Evolutionary conservation across 768 basidiomycete species (phyloP), one percentile per base, ranked within the genome.

Genomic region (Asterophora parasitica): DNA sequence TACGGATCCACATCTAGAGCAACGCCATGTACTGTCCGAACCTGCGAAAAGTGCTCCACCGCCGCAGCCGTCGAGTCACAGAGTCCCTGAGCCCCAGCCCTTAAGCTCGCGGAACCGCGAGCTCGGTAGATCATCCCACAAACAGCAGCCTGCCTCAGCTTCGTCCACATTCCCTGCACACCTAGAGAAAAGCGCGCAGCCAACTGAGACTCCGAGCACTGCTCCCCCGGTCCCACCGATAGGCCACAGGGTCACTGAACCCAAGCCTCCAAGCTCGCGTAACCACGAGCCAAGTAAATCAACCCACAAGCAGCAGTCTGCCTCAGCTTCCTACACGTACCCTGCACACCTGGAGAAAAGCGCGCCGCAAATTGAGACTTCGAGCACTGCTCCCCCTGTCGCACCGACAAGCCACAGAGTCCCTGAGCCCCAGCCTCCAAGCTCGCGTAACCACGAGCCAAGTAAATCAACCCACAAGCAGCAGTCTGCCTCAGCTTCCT

Each of bases 401-500:
- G 4, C 31, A 10, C 27, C 26, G 19, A 11, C 15, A 19, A 42
- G 16, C 42, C 32, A 16, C 20, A 42, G n/a, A 17, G 32, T 27
- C 6, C 6, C 30, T 19, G 42, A 43, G 16, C 4, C 27, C 17
- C 27, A 42, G 13, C 11, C 28, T 11, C 7, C 39, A 23, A 34
- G 17, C 7, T 34, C 30, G 15, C 46, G 39, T 1, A 42, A 36
- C 31, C 27, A 43, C 28, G 43, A 45, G 12, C 15, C 9, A 20
- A 34, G 16, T 12, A 51, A 39, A 39, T 13, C 27, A 36, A 46
- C 43, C 11, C 43, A 41, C 5, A 51, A 41, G 37, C 37, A 41
- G 9, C 43, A 32, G 8, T 40, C 17, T 44, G 42, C 26, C 3
- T 11, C 30, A 15, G 28, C 35, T 31, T 8, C 26, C 10, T 20